A percentile compares a stretch with the other conserved stretches of the same genome.
phyloP scores from a whole-genome alignment of 306 rosid species.

The Lotus japonicus region DNA sequence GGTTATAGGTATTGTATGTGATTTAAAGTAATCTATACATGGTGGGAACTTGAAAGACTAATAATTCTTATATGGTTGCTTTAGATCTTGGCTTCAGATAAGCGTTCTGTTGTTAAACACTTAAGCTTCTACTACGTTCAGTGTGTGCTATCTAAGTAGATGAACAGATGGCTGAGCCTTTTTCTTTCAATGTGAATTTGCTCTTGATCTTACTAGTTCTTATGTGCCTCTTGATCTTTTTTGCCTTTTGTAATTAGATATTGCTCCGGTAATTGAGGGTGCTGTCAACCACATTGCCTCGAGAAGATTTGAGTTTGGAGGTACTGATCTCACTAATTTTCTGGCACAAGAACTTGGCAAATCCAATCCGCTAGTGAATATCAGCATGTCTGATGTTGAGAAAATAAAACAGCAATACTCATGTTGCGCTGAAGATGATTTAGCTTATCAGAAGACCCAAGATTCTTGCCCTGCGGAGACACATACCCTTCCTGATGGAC shows the following conservation, averaged over 20 bases:
- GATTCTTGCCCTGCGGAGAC: slow-evolving; percentile 60
- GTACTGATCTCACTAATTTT: slow-evolving; percentile 71
- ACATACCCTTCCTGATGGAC: slow-evolving; percentile 97
- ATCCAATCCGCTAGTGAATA: slow-evolving; percentile 64
- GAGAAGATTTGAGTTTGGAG: slow-evolving; percentile 94
- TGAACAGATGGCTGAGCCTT: not conserved
- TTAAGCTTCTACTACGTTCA: not conserved
- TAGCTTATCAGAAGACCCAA: slow-evolving; percentile 66
- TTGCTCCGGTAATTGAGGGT: slow-evolving; percentile 98
- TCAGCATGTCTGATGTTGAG: slow-evolving; percentile 74
- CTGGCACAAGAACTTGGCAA: slow-evolving; percentile 86
- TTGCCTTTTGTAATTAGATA: slow-evolving; percentile 48
- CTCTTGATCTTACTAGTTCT: not conserved
- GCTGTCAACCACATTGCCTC: slow-evolving; percentile 99
- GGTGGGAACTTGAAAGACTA: slow-evolving; percentile 15
- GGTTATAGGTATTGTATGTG: not conserved
- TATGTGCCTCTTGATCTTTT: slow-evolving; percentile 3
- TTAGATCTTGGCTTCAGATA: not conserved
- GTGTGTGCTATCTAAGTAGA: not conserved
- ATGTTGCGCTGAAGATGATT: slow-evolving; percentile 89
- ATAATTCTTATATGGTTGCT: not conserved
- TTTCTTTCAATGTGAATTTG: not conserved
- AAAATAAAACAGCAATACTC: slow-evolving; percentile 81
- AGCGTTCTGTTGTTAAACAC: not conserved
- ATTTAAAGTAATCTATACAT: not conserved